phyloP scores from a whole-genome alignment of 2,329 filamentous ascomycete species.

The Aspergillus sp. region DNA sequence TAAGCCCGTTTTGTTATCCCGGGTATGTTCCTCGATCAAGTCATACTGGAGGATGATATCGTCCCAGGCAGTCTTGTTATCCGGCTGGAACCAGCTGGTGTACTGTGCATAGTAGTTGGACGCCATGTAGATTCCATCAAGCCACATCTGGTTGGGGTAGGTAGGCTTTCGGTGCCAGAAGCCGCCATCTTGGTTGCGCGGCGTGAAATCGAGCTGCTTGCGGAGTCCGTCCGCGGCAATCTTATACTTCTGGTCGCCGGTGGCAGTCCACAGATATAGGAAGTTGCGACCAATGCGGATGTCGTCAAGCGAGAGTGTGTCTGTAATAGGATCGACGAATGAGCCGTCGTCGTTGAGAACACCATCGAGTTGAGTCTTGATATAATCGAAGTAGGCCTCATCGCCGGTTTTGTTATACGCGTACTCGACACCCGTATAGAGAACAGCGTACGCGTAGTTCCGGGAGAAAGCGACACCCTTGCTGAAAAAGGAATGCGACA shows the following conservation, averaged over 20 bases:
- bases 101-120: slow-evolving; percentile 16
- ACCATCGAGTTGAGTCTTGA: slow-evolving; percentile 13
- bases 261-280: slow-evolving; percentile 13
- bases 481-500: slow-evolving; percentile 14
- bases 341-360: slow-evolving; percentile 11
- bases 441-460: slow-evolving; percentile 18
- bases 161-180: slow-evolving; percentile 18
- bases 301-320: slow-evolving; percentile 15
- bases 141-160: slow-evolving; percentile 20
- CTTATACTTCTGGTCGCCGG: slow-evolving; percentile 17
- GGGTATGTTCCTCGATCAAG: slow-evolving; percentile 16
- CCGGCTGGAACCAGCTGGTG: slow-evolving; percentile 15
- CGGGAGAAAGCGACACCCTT: slow-evolving; percentile 11
- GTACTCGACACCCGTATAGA: slow-evolving; percentile 15
- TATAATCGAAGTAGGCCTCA: slow-evolving; percentile 6
- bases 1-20: slow-evolving; percentile 4
- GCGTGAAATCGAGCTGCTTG: slow-evolving; percentile 14
- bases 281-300: slow-evolving; percentile 17
- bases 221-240: slow-evolving; percentile 15
- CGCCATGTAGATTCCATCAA: slow-evolving; percentile 20
- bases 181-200: slow-evolving; percentile 15
- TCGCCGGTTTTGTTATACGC: slow-evolving; percentile 18
- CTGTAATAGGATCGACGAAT: slow-evolving; percentile 1
- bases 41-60: slow-evolving; percentile 18
- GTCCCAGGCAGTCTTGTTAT: slow-evolving; percentile 16